phyloP scores from a whole-genome alignment of 2,329 filamentous ascomycete genomes.

The Aspergillus phoenicis region DNA sequence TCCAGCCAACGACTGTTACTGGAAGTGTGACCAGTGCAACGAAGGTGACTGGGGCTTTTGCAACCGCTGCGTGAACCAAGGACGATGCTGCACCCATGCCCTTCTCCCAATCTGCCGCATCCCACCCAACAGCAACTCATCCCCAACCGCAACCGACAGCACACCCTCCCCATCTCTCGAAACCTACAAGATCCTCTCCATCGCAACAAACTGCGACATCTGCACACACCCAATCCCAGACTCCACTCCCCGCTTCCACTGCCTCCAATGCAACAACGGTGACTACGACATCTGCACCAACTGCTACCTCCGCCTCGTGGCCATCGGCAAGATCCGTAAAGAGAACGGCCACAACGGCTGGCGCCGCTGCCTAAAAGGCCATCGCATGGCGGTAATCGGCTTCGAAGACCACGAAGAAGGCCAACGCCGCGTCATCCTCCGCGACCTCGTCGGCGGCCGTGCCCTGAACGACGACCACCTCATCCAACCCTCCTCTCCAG shows the following conservation, averaged over 20 bases:
- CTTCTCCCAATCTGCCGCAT: constrained; percentile 73
- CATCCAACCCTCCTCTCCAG: constrained; percentile 23
- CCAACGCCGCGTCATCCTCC: constrained; percentile 67
- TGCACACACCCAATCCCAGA: constrained; percentile 74
- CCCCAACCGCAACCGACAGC: constrained; percentile 27
- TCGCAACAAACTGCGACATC: constrained; percentile 76
- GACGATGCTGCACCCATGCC: constrained; percentile 77
- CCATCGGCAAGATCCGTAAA: constrained; percentile 64
- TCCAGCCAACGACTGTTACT: constrained; percentile 81
- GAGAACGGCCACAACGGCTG: constrained; percentile 81
- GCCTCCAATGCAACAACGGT: constrained; percentile 73
- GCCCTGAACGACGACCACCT: constrained; percentile 64
- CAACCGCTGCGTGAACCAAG: constrained; percentile 81
- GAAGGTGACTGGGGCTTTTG: constrained; percentile 96
- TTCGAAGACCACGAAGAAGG: constrained; percentile 71
- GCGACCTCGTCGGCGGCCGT: constrained; percentile 76
- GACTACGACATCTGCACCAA: constrained; percentile 82
- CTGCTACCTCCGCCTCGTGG: constrained; percentile 73
- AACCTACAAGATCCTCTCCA: constrained; percentile 68
- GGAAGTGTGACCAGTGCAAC: constrained; percentile 85
- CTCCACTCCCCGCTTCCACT: constrained; percentile 73
- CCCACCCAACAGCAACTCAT: constrained; percentile 37
- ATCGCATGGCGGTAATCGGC: constrained; percentile 80
- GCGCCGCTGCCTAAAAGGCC: constrained; percentile 77
- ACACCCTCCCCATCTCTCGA: constrained; percentile 35